Evolutionary conservation across 2,329 filamentous ascomycete genomes (phyloP), one percentile per base, ranked within the genome.

Genomic region (Dothideomycetes sp.): DNA sequence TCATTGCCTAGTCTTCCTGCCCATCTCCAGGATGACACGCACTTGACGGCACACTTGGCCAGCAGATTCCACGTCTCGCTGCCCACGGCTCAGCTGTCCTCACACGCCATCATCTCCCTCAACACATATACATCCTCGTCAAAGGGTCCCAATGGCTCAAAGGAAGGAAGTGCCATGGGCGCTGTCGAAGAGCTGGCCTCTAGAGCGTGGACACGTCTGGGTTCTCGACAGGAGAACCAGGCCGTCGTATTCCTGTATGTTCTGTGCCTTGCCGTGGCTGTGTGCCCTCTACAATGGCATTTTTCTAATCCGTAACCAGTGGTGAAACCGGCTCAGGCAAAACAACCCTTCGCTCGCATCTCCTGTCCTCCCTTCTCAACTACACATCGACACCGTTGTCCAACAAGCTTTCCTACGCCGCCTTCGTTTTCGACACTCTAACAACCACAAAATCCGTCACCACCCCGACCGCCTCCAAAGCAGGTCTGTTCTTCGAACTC

Each of bases 381-480:
- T 94, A 88, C 60, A 91, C 88, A 2, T 87, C 86, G 0, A 96
- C 91, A 10, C 91, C 91, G 1, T 69, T 98, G 3, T 96, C 89
- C 2, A 85, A 81, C 50, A 98, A 95, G 63, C 73, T 95, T 15
- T 95, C 89, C 3, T 81, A 93, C 35, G 89, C 89, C 16, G 82
- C 89, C 30, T 98, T 95, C 60, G 78, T 96, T 45, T 98, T 98
- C 60, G 91, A 98, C 58, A 84, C 86, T 2, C 74, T 98, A 45
- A 98, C 91, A 4, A 96, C 91, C 1, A 98, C 91, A 18, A 98
- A 98, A 67, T 94, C 89, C 2, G 80, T 88, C 23, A 96, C 89
- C 1, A 96, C 89, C 0, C 88, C 88, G 1, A 94, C 86, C 2
- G 91, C 91, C 19, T 96, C 89, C 36, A 96, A 96, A 62, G 83